Conservation (phyloP, 371 early-diverging fungal genomes). For the Mucor mucedo region DNA sequence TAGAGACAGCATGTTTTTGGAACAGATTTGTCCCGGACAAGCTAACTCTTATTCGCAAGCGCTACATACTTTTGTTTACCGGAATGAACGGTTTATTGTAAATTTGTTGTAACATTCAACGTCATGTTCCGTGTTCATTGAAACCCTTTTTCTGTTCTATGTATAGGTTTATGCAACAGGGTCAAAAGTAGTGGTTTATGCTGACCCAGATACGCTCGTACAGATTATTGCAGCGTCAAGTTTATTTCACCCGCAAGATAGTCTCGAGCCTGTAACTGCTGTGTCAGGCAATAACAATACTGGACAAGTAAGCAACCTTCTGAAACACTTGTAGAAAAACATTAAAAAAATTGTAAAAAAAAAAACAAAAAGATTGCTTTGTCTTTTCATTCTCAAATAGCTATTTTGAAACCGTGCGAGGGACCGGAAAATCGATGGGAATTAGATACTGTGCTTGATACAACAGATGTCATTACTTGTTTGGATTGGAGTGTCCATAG, state of each 20-base stretch:
- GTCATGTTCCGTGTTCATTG: not conserved
- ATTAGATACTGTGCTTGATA: conserved; percentile 23
- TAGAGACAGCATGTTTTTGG: conserved; percentile 53
- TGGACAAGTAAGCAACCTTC: conserved; percentile 35
- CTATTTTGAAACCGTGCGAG: conserved; percentile 28
- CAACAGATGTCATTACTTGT: conserved; percentile 25
- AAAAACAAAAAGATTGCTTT: conserved; percentile 48
- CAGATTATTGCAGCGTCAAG: conserved; percentile 42
- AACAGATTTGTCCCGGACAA: conserved; percentile 70
- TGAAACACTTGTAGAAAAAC: not conserved
- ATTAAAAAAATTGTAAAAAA: not conserved
- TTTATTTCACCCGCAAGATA: conserved; percentile 7
- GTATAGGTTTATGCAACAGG: conserved; percentile 56
- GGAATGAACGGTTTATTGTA: conserved; percentile 62
- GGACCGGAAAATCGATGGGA: conserved; percentile 18
- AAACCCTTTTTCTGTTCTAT: conserved; percentile 3
- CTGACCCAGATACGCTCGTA: conserved; percentile 45
- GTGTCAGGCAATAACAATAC: conserved; percentile 40
- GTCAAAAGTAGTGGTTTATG: conserved; percentile 52
- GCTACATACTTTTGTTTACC: conserved; percentile 52
- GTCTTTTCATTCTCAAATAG: conserved; percentile 32
- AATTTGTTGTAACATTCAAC: conserved; percentile 9
- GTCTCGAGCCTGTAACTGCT: conserved; percentile 30
- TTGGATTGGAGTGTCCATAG: conserved; percentile 54
- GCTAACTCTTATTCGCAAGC: conserved; percentile 61